Conservation (phyloP, 192 early-diverging fungal species). For the Allomyces javanicus region DNA sequence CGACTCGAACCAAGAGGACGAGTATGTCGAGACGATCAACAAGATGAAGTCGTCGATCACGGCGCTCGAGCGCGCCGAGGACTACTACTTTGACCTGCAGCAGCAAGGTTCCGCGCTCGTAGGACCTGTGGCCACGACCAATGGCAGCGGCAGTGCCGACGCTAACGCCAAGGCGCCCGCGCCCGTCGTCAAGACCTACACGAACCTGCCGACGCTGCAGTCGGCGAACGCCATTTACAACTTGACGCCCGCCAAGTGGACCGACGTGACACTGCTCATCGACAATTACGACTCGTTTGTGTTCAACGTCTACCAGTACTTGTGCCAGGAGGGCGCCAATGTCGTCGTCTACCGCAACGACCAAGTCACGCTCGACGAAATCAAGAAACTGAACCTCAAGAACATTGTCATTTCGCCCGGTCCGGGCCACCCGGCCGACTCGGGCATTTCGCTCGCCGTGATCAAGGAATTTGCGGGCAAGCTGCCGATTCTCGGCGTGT, state of each 20-base stretch:
- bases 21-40: slow-evolving; percentile 91
- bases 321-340: slow-evolving; percentile 73
- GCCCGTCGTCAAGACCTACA: background rate
- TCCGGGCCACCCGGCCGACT: slow-evolving; percentile 81
- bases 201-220: background rate
- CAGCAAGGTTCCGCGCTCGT: slow-evolving; percentile 9
- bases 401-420: slow-evolving; percentile 96
- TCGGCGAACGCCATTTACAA: background rate
- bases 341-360: slow-evolving; percentile 89
- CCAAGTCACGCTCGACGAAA: slow-evolving; percentile 68
- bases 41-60: slow-evolving; percentile 83
- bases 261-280: slow-evolving; percentile 47
- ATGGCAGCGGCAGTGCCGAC: no score
- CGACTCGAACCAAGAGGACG: slow-evolving; percentile 74
- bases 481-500: slow-evolving; percentile 90
- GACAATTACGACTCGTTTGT: slow-evolving; percentile 99
- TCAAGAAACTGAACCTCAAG: slow-evolving; percentile 58
- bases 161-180: background rate
- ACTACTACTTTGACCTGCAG: slow-evolving; percentile 49
- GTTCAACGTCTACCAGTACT: slow-evolving; percentile 95
- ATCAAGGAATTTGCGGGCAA: slow-evolving; percentile 78
- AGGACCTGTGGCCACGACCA: background rate
- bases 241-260: background rate
- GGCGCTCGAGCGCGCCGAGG: slow-evolving; percentile 69
- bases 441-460: slow-evolving; percentile 76